Conservation (phyloP, 2,329 filamentous ascomycete species). For the Dothistroma pini region DNA sequence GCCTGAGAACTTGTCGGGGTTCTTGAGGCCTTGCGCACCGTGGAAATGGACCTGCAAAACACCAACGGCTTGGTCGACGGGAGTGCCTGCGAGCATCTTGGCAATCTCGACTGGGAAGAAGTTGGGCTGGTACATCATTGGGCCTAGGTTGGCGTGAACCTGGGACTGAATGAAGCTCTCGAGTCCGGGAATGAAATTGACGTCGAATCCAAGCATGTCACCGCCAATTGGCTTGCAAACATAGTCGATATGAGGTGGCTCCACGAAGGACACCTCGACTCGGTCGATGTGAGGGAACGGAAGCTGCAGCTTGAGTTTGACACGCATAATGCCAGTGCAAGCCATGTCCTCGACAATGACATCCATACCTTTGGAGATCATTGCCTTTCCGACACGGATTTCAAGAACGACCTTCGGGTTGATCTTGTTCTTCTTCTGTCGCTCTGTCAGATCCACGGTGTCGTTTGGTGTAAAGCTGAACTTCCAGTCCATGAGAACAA, state of each 20-base stretch:
- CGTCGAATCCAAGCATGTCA: conserved; percentile 93
- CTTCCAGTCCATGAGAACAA: conserved; percentile 99
- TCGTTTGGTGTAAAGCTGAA: conserved; percentile 99
- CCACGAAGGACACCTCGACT: conserved; percentile 91
- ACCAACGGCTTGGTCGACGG: conserved; percentile 93
- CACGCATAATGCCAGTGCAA: conserved; percentile 90
- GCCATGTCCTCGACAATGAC: conserved; percentile 98
- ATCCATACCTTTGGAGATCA: conserved; percentile 95
- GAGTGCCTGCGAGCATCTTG: conserved; percentile 92
- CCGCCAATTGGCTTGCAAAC: conserved; percentile 97
- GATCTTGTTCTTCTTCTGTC: conserved; percentile 90
- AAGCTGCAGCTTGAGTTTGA: conserved; percentile 96
- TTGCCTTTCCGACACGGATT: conserved; percentile 88
- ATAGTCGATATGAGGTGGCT: conserved; percentile 86
- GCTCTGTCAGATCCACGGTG: conserved; percentile 80
- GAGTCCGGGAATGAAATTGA: conserved; percentile 96
- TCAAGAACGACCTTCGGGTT: conserved; percentile 97
- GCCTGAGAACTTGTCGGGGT: conserved; percentile 87
- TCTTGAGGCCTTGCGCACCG: conserved; percentile 88
- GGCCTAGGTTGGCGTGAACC: conserved; percentile 87
- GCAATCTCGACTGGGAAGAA: conserved; percentile 98
- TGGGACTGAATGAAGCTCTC: conserved; percentile 93
- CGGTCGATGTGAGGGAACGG: conserved; percentile 94
- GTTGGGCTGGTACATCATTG: conserved; percentile 98
- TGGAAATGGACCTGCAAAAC: conserved; percentile 90